phyloP scores from a whole-genome alignment of 23 red algal species.

The Gracilariopsis chorda region DNA sequence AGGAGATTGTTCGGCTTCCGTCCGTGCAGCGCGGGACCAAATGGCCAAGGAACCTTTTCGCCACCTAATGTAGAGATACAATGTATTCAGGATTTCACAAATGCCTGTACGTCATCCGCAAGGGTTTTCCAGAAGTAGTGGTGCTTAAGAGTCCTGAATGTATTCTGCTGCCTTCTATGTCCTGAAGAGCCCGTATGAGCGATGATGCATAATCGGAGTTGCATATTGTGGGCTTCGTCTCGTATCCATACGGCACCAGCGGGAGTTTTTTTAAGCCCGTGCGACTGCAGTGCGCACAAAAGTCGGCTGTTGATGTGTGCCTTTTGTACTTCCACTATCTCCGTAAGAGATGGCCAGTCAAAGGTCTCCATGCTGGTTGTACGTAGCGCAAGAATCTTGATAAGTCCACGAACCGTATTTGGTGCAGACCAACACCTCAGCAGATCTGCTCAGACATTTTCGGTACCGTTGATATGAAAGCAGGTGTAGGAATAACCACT shows the following conservation, averaged over 20 bases:
- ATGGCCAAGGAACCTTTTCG: not conserved
- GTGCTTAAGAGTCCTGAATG: not conserved
- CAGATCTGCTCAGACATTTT: not conserved
- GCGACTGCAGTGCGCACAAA: not conserved
- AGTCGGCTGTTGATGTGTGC: not conserved
- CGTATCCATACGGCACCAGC: not conserved
- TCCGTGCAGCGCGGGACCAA: not conserved
- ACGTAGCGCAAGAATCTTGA: not conserved
- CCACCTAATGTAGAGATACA: not conserved
- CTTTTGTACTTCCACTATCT: not conserved
- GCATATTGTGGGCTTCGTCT: not conserved
- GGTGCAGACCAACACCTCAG: not conserved
- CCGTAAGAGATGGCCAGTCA: not conserved
- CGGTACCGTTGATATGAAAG: not conserved
- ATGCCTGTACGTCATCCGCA: not conserved
- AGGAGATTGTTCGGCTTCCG: not conserved
- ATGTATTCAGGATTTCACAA: not conserved
- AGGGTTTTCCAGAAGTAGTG: not conserved
- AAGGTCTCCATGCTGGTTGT: not conserved
- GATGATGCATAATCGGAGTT: conserved; percentile 3
- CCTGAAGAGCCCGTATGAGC: not conserved
- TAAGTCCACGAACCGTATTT: not conserved
- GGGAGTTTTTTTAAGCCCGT: not conserved
- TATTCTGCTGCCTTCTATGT: not conserved
- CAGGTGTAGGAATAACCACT: not conserved